Percentiles rank a stretch among this genome's conserved stretches.
Evolutionary conservation across 2,329 filamentous ascomycete genomes (phyloP).

Genomic region (Periconia macrospinosa): DNA sequence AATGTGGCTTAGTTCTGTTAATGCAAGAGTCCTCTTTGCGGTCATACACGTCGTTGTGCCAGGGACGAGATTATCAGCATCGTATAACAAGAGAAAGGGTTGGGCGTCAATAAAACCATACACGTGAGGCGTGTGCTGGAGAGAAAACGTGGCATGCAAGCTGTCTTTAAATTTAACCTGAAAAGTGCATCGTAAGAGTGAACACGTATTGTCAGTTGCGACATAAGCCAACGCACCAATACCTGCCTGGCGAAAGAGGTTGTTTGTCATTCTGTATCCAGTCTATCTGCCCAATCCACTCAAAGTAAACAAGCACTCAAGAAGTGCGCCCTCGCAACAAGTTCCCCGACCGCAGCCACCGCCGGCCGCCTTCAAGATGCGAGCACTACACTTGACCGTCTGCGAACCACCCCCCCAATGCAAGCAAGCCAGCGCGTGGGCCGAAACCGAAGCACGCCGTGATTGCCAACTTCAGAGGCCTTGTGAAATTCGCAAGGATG

Average conservation of each 20-base stretch:
- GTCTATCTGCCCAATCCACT: slow-evolving; percentile 9
- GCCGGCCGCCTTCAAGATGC: slow-evolving; percentile 1
- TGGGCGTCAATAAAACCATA: slow-evolving; percentile 12
- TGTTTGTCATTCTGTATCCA: slow-evolving; percentile 11
- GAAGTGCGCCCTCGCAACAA: background rate
- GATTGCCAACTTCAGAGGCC: slow-evolving; percentile 10
- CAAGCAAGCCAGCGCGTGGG: slow-evolving; percentile 12
- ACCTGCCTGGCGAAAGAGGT: slow-evolving; percentile 11
- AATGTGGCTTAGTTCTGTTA: slow-evolving; percentile 8
- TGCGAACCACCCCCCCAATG: slow-evolving; percentile 15
- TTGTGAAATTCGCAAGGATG: slow-evolving; percentile 20
- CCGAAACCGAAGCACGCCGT: slow-evolving; percentile 7
- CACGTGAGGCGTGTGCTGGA: slow-evolving; percentile 6
- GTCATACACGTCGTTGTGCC: slow-evolving; percentile 4
- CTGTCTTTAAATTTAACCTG: slow-evolving; percentile 11
- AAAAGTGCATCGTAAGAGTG: slow-evolving; percentile 7
- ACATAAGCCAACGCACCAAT: slow-evolving; percentile 8
- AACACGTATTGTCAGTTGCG: slow-evolving; percentile 3
- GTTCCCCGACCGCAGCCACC: slow-evolving; percentile 1
- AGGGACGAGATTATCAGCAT: slow-evolving; percentile 18
- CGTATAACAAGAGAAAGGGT: slow-evolving; percentile 18
- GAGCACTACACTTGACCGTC: slow-evolving; percentile 8
- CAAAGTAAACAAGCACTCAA: background rate
- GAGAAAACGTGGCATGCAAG: slow-evolving; percentile 14
- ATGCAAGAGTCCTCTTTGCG: background rate